Evolutionary conservation across 768 basidiomycete species (phyloP), one percentile per base, ranked within the genome.

Genomic region (Boletus vermiculosoides): DNA sequence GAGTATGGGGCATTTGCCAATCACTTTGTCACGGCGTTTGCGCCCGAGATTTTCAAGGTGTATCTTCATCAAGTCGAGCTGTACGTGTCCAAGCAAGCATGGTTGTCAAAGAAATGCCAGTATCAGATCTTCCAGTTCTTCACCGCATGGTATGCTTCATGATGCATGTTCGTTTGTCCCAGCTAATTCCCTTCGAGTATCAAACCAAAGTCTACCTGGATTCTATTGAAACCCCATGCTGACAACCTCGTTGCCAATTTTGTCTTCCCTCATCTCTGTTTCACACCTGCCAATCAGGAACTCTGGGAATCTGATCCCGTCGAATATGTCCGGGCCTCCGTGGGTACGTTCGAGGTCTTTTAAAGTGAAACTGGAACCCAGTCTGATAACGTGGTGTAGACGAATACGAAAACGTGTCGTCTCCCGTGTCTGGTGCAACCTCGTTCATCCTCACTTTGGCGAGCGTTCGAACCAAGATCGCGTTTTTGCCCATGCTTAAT

Each of bases 131-230:
- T 94, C 71, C 79, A 82, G 51, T 95, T 93, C 77, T 86, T 95
- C 66, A 89, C 86, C 8, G 90, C 93, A 67, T 95, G 94, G 93
- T 92, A 63, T 13, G 83, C 70, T 3, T 50, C 11, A 6, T 22
- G 28, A 3, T n/a, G 12, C 11, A 5, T 18, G 18, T 33, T 37
- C n/a, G 8, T 47, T 40, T 18, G 13, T 30, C 15, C 20, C n/a
- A 8, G 6, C 59, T 73, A 45, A 73, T n/a, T 20, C 25, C 34
- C 49, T 54, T 49, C 54, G 50, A 95, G 93, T 63, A 84, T 96
- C 63, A 95, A 95, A 74, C 94, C 94, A 15, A 93, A 92, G 66
- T 83, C 90, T n/a, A 96, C 92, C 5, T 95, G 93, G 92, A 74
- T 78, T 4, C 79, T 91, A 37, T 81, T 96, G 67, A 94, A 94